Conservation (phyloP, 2,329 filamentous ascomycete species). For the Xylaria sp. region DNA sequence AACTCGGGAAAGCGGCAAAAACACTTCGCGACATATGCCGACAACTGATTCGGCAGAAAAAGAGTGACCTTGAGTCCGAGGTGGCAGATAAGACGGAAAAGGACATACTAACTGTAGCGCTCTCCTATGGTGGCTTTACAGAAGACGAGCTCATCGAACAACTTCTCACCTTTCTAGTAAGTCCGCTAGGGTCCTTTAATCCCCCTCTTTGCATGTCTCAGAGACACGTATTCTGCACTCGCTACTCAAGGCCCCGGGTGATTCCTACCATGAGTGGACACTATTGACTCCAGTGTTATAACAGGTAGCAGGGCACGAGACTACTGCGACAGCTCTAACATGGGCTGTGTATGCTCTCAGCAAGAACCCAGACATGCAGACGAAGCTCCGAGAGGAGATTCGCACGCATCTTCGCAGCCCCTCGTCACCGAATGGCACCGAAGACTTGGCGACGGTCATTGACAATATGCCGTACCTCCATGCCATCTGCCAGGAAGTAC, state of each 20-base stretch:
- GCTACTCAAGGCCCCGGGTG: too few species aligned
- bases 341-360: slow-evolving; percentile 34
- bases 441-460: slow-evolving; percentile 28
- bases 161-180: slow-evolving; percentile 37
- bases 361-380: slow-evolving; percentile 35
- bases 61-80: slow-evolving; percentile 34
- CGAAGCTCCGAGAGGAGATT: slow-evolving; percentile 35
- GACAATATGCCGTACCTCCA: slow-evolving; percentile 37
- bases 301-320: slow-evolving; percentile 32
- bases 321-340: slow-evolving; percentile 32
- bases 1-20: slow-evolving; percentile 23
- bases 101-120: slow-evolving; percentile 36
- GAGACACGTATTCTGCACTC: too few species aligned
- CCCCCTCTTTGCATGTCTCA: too few species aligned
- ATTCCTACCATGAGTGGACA: too few species aligned
- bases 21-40: slow-evolving; percentile 33
- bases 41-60: slow-evolving; percentile 35
- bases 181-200: too few species aligned
- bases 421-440: slow-evolving; percentile 7
- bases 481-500: slow-evolving; percentile 34
- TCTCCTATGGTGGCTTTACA: slow-evolving; percentile 36
- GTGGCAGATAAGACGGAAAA: slow-evolving; percentile 33
- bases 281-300: too few species aligned
- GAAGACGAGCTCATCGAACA: slow-evolving; percentile 39
- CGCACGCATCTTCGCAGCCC: slow-evolving; percentile 29